Base-by-base conservation (phyloP, 2,329 filamentous ascomycete genomes). In the Sporothrix globosa region DNA sequence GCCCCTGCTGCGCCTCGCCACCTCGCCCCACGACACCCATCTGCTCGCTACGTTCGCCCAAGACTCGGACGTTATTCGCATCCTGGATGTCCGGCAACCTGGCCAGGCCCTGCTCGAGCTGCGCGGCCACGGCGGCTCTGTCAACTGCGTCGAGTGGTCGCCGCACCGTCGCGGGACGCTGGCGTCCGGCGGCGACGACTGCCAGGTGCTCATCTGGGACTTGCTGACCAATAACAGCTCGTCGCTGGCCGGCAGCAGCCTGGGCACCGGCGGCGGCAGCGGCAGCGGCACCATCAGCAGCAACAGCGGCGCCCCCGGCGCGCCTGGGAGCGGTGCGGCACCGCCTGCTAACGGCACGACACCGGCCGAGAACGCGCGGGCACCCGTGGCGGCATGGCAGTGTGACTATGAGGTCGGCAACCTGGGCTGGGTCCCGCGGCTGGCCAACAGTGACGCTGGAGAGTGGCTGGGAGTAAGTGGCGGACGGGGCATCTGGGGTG, bases 121-220 rank as follows among this genome's bases (percentile, higher is more conserved):
- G 50, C 92, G 92, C 63, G 96, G 96, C 27, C 95, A 99, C 78
- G 88, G 89, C 27, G 91, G 92, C 4, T 81, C 92, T 9, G 87
- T 99, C 70, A 98, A 97, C 81, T 96, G 92, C 76, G 91, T 98
- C 71, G 96, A 99, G 81, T 99, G 96, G 96, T 97, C 93, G 10
- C 95, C 93, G 0, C 70, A 67, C 65, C 88, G 94, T 71, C 87
- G 96, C 76, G 96, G 96, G 30, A 91, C 94, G 74, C 87, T 99
- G 21, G 95, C 95, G 19, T 97, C 93, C 0, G 96, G 96, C 46
- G 96, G 86, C 6, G 96, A 99, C 76, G 96, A 99, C 80, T 95
- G 90, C 73, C 88, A 96, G 74, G 95, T 98, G 1, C 85, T 98
- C 44, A 85, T 97, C 19, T 99, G 96, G 96, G 96, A 99, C 80